Conservation (phyloP, 2,329 filamentous ascomycete species). For the Coniochaeta sp. region DNA sequence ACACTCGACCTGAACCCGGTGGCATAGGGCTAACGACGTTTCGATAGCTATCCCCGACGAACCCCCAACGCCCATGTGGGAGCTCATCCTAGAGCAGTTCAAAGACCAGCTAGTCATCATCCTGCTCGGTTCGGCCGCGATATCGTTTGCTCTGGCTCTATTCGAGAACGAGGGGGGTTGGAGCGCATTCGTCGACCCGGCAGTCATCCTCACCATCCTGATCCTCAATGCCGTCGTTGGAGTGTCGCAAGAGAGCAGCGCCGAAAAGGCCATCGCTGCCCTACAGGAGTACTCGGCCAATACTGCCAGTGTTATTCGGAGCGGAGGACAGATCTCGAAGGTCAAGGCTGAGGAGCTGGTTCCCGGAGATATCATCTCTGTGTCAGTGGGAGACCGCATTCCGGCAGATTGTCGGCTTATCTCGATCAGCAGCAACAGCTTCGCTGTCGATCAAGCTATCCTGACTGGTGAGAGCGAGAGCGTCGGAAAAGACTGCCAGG, state of each 20-base stretch:
- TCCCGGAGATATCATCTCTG: slow-evolving; percentile 83
- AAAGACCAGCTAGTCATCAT: slow-evolving; percentile 98
- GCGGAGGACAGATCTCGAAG: slow-evolving; percentile 66
- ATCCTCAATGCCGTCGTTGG: slow-evolving; percentile 95
- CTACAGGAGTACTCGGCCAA: slow-evolving; percentile 99
- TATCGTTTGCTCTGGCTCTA: slow-evolving; percentile 88
- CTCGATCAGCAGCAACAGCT: slow-evolving; percentile 92
- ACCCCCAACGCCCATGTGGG: slow-evolving; percentile 90
- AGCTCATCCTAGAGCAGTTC: slow-evolving; percentile 96
- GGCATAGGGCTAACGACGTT: slow-evolving; percentile 1
- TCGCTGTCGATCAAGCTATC: slow-evolving; percentile 93
- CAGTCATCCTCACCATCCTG: slow-evolving; percentile 95
- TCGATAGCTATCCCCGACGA: slow-evolving; percentile 66
- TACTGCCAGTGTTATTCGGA: slow-evolving; percentile 86
- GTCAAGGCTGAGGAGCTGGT: slow-evolving; percentile 97
- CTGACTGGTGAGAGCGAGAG: slow-evolving; percentile 97
- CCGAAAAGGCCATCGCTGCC: slow-evolving; percentile 95
- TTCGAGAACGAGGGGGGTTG: slow-evolving; percentile 91
- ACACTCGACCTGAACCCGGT: background rate
- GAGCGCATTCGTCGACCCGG: slow-evolving; percentile 95
- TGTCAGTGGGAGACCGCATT: slow-evolving; percentile 86
- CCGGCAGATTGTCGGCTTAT: slow-evolving; percentile 91
- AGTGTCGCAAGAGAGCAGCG: slow-evolving; percentile 96
- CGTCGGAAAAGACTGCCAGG: slow-evolving; percentile 71
- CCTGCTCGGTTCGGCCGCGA: slow-evolving; percentile 80